Evolutionary conservation across 495 filamentous ascomycete genomes (phyloP), one percentile per base, ranked within the genome.

Genomic region (Penicillium parvum): DNA sequence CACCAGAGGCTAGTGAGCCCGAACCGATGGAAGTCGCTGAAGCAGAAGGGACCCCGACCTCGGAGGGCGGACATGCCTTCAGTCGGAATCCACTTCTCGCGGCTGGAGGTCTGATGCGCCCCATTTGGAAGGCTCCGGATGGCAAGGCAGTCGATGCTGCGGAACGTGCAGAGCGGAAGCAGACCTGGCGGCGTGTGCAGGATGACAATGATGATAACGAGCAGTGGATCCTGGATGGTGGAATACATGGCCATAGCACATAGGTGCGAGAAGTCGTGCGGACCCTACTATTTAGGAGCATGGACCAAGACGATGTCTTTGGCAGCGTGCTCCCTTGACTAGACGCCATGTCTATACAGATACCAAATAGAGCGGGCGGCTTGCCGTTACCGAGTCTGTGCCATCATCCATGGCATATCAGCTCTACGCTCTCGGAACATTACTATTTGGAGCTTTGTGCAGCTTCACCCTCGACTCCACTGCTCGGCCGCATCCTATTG

Each of bases 201-300:
- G 89, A 96, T 65, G 88, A 95, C 53, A 72, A 81, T 27, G 85
- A 90, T 37, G 82, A 96, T 60, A 96, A 96, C 52, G 91, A 96
- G 65, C 78, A 76, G n/a, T 83, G 90, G 66, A 96, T 96, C 47
- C 65, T 96, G 4, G 85, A 96, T 64, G 91, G 91, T 0, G 86
- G 91, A 8, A 55, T 79, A 4, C 81, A 85, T 62, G 86, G 88
- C 5, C 57, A 66, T 26, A 55, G 37, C 14, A 43, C 34, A 18
- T 44, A 44, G 20, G 27, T n/a, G n/a, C n/a, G n/a, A n/a, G n/a
- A n/a, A n/a, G n/a, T n/a, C n/a, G n/a, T n/a, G n/a, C n/a, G n/a
- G n/a, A n/a, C n/a, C n/a, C n/a, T n/a, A n/a, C n/a, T n/a, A n/a
- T n/a, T n/a, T n/a, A n/a, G n/a, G n/a, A n/a, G n/a, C n/a, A n/a